A percentile compares a stretch with the other conserved stretches of the same genome.
phyloP scores from a whole-genome alignment of 345 rosid species.

The Linum trigynum region DNA sequence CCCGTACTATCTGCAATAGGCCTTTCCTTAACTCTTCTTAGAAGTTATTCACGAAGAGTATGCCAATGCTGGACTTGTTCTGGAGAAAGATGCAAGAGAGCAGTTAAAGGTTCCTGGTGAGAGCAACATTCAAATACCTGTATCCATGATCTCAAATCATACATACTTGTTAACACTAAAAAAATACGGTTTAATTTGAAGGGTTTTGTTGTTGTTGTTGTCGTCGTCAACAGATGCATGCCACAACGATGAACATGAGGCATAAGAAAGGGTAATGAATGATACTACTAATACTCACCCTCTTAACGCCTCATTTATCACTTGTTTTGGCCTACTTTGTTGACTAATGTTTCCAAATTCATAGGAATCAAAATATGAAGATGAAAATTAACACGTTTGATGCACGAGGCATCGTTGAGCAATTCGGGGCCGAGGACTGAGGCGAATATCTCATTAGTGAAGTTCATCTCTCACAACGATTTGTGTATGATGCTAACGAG shows the following conservation, averaged over 20 bases:
- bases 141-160: neutral
- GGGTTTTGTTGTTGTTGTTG: neutral
- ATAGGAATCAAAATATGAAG: constrained; percentile 24
- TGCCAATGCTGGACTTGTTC: constrained; percentile 75
- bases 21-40: constrained; percentile 13
- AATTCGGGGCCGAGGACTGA: constrained; percentile 68
- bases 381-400: constrained; percentile 44
- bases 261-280: constrained; percentile 49
- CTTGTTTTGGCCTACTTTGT: neutral
- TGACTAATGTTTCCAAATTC: constrained; percentile 4
- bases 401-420: constrained; percentile 56
- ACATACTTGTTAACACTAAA: neutral
- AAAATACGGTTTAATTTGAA: neutral
- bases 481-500: constrained; percentile 54
- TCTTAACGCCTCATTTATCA: neutral
- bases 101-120: constrained; percentile 46
- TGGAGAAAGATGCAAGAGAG: constrained; percentile 58
- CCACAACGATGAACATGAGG: constrained; percentile 69
- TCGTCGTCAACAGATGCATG: constrained; percentile 54
- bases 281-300: neutral
- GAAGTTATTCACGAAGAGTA: constrained; percentile 76
- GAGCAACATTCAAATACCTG: neutral
- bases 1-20: too few relatives aligned
- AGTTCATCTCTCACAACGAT: constrained; percentile 90
- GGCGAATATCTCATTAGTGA: constrained; percentile 73